Conservation (phyloP, 2,329 filamentous ascomycete genomes). For the Dactylellina leptospora region DNA sequence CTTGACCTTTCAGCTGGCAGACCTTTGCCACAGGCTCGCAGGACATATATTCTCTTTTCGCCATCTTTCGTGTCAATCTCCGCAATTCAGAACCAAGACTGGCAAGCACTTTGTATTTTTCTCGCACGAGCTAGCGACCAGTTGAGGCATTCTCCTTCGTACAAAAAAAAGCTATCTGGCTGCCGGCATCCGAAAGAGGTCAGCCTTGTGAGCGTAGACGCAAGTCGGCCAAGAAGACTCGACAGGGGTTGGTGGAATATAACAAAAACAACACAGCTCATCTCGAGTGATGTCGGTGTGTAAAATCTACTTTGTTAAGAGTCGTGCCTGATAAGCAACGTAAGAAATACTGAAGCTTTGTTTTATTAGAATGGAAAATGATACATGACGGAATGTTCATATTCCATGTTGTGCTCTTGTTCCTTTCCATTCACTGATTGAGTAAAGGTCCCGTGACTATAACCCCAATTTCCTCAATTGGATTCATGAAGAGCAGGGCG, state of each 20-base stretch:
- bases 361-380: too few relatives aligned
- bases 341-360: too few relatives aligned
- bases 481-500: too few relatives aligned
- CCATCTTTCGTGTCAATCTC: conserved; percentile 23
- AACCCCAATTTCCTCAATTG: too few relatives aligned
- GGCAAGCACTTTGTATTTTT: background rate
- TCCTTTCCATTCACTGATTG: too few relatives aligned
- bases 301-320: too few relatives aligned
- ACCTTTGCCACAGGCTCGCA: background rate
- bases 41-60: conserved; percentile 1
- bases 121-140: background rate
- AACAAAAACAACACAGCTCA: conserved; percentile 5
- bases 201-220: background rate
- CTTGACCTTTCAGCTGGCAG: too few relatives aligned
- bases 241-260: background rate
- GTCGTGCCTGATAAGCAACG: too few relatives aligned
- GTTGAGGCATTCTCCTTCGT: background rate
- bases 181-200: background rate
- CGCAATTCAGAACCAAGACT: conserved; percentile 12
- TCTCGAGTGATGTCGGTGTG: too few relatives aligned
- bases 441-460: too few relatives aligned
- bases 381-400: too few relatives aligned
- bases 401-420: too few relatives aligned
- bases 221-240: background rate
- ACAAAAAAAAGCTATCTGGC: background rate